phyloP scores from a whole-genome alignment of 225 moss, liverwort and hornwort species.

The Straminergon stramineum region DNA sequence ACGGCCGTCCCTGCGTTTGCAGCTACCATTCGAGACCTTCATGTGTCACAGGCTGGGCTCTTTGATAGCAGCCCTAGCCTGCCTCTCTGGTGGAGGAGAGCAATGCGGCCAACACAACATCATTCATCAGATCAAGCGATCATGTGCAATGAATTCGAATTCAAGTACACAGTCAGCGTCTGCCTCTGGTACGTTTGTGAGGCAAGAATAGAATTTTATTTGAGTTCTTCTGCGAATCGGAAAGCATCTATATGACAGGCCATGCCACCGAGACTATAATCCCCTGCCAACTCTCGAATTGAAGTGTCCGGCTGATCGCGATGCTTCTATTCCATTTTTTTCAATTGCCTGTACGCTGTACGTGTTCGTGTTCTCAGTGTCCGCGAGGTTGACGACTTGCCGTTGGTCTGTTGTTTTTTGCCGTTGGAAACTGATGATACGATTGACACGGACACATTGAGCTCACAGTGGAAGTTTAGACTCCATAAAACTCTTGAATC shows the following conservation, averaged over 20 bases:
- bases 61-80: too few species aligned
- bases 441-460: too few species aligned
- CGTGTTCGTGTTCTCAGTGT: background rate
- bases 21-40: too few species aligned
- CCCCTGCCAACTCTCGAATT: background rate
- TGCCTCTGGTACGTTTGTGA: background rate
- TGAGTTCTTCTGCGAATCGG: background rate
- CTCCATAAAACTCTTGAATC: too few species aligned
- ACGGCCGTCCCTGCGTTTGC: too few species aligned
- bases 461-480: too few species aligned
- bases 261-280: background rate
- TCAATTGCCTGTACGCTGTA: background rate
- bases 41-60: too few species aligned
- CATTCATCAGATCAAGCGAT: background rate
- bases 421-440: too few species aligned
- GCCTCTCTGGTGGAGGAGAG: conserved; percentile 25
- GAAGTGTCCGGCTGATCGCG: background rate
- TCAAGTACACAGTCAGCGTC: background rate
- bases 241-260: conserved; percentile 9
- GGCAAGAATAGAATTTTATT: background rate
- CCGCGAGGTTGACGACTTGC: too few species aligned
- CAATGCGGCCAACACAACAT: conserved; percentile 6
- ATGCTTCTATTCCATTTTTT: background rate
- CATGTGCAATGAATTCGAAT: background rate
- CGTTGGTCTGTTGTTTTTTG: too few species aligned